These are phyloP conservation scores for Xylariales sp. DNA, from an alignment of 2,329 filamentous ascomycete species.

Conservation along the genomic window DNA sequence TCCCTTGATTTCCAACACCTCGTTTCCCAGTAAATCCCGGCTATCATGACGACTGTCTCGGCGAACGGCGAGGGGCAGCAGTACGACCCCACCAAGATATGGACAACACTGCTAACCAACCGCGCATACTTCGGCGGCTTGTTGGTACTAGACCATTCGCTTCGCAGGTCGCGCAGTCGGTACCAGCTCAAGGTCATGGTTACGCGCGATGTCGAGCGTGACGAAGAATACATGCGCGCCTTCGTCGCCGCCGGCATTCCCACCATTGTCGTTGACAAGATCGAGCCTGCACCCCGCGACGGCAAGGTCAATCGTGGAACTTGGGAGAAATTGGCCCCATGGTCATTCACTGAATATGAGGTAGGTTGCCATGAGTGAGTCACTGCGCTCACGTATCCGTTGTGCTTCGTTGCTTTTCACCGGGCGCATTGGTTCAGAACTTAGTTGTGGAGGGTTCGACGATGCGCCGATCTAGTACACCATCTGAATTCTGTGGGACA, in stretches of 20 bases:
- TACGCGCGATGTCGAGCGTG: conserved; percentile 49
- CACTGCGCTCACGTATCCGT: neutral
- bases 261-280: conserved; percentile 51
- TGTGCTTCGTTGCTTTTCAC: conserved; percentile 12
- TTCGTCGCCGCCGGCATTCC: conserved; percentile 50
- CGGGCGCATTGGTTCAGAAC: conserved; percentile 19
- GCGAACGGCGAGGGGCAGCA: conserved; percentile 28
- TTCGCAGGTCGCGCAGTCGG: conserved; percentile 45
- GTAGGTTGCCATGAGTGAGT: conserved; percentile 38
- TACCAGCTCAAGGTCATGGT: conserved; percentile 51
- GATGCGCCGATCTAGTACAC: conserved; percentile 13
- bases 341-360: conserved; percentile 50
- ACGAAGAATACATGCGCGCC: conserved; percentile 51
- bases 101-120: conserved; percentile 51
- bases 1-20: neutral
- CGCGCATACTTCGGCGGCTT: conserved; percentile 49
- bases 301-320: conserved; percentile 51
- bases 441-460: conserved; percentile 15
- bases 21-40: conserved; percentile 1
- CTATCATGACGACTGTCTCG: conserved; percentile 31
- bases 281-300: conserved; percentile 50
- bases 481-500: neutral
- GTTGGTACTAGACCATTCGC: conserved; percentile 47
- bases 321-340: conserved; percentile 53
- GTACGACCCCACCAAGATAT: conserved; percentile 50